These are phyloP conservation scores for Saccharum officinarum DNA, from an alignment of 176 grass and related monocot species.

Conservation along the genomic window DNA sequence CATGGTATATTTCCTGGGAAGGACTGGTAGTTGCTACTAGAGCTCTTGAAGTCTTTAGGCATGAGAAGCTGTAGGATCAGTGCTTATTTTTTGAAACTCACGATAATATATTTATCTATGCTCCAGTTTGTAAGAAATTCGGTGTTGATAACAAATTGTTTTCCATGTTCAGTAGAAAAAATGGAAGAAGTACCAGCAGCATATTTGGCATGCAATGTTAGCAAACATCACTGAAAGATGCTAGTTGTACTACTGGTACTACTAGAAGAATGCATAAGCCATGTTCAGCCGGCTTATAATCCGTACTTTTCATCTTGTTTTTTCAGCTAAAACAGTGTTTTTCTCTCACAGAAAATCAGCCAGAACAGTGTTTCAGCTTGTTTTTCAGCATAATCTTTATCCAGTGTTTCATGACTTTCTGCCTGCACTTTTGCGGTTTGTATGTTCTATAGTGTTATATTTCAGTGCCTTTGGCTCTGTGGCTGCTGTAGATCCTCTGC, in stretches of 20 bases:
- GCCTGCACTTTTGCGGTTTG: background rate
- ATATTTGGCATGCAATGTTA: slow-evolving; percentile 6
- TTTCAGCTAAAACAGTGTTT: no score
- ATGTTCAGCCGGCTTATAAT: no score
- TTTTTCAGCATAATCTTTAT: no score
- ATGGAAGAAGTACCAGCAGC: background rate
- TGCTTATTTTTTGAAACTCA: background rate
- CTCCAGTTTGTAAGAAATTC: background rate
- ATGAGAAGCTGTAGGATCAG: background rate
- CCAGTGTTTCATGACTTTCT: slow-evolving; percentile 15
- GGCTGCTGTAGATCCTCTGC: background rate
- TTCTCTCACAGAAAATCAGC: no score
- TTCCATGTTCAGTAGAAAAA: slow-evolving; percentile 10
- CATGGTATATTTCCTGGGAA: background rate
- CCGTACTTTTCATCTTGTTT: no score
- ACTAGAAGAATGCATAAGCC: background rate
- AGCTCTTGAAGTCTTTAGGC: background rate
- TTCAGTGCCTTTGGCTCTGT: background rate
- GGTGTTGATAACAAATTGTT: background rate
- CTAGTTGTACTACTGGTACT: background rate
- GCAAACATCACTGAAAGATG: background rate
- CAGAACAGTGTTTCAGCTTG: no score
- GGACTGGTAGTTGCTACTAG: background rate
- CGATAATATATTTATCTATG: background rate
- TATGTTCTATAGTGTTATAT: slow-evolving; percentile 2